Percentiles rank a stretch among this genome's conserved stretches.
Evolutionary conservation across 129 eudicot species (phyloP).

Genomic region (Tagetes erecta): DNA sequence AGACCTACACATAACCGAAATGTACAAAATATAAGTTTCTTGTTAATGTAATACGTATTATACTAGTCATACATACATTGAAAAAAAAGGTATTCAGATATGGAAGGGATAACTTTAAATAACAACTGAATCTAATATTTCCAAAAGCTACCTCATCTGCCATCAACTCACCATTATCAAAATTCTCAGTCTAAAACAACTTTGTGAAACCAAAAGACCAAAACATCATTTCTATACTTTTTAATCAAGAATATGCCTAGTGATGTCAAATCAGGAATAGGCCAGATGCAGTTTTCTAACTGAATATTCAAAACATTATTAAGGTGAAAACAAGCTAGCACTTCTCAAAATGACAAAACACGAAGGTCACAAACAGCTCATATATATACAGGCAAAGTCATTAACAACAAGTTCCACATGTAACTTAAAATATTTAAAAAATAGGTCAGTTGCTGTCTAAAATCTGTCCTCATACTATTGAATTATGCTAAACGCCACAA

Average conservation of each 20-base stretch:
- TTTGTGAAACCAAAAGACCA: not conserved
- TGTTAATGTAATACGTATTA: slow-evolving; percentile 1
- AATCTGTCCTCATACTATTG: not conserved
- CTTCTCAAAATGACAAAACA: not conserved
- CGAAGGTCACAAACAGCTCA: slow-evolving; percentile 18
- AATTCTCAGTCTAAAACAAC: not conserved
- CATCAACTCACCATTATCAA: not conserved
- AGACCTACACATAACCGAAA: slow-evolving; percentile 53
- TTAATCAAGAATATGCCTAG: slow-evolving; percentile 6
- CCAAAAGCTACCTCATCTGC: slow-evolving; percentile 3
- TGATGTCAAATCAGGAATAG: slow-evolving; percentile 21
- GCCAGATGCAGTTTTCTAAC: not conserved
- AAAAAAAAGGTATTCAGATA: not conserved
- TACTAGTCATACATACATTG: not conserved
- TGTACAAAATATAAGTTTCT: not conserved
- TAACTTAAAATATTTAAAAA: not conserved
- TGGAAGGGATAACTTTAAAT: slow-evolving; percentile 1
- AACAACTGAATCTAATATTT: not conserved
- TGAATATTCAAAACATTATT: not conserved
- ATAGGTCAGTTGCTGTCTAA: not conserved
- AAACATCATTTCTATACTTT: slow-evolving; percentile 1
- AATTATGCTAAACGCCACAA: not conserved
- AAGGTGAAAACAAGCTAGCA: not conserved
- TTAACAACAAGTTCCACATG: not conserved
- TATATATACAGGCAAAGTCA: not conserved